These are phyloP conservation scores for Cercospora canescens DNA, from an alignment of 2,329 filamentous ascomycete species.

Conservation along the genomic window DNA sequence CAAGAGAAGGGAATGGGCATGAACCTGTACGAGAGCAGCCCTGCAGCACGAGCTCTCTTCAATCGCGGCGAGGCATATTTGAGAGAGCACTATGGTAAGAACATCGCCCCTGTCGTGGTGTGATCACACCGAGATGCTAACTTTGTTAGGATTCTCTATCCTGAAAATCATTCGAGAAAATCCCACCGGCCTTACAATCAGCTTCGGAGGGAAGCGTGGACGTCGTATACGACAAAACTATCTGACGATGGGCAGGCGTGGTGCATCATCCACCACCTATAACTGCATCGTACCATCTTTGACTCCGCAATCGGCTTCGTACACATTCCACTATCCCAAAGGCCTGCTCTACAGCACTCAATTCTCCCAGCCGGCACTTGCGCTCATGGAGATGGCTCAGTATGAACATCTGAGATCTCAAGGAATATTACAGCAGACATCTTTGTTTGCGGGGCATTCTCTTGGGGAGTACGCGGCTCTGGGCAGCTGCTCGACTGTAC, in stretches of 20 bases:
- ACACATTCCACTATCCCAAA: neutral
- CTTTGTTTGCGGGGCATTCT: neutral
- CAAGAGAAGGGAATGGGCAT: neutral
- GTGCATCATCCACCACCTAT: neutral
- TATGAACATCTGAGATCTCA: neutral
- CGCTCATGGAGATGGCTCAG: neutral
- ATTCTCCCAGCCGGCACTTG: neutral
- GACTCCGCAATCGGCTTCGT: neutral
- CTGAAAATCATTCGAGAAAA: neutral
- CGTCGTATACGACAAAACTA: neutral
- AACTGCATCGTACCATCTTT: neutral
- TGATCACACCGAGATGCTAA: neutral
- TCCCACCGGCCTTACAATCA: neutral
- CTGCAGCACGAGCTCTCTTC: neutral
- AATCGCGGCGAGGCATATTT: neutral
- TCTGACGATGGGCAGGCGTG: neutral
- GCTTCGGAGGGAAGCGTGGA: neutral
- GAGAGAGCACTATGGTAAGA: neutral
- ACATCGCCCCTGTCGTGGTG: neutral
- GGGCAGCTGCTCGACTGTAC: neutral
- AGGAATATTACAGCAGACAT: neutral
- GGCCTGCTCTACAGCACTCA: neutral
- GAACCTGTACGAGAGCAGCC: neutral
- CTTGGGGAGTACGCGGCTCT: neutral
- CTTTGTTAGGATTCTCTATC: neutral